phyloP scores from a whole-genome alignment of 2,329 filamentous ascomycete genomes.

The Metarhizium humberi region DNA sequence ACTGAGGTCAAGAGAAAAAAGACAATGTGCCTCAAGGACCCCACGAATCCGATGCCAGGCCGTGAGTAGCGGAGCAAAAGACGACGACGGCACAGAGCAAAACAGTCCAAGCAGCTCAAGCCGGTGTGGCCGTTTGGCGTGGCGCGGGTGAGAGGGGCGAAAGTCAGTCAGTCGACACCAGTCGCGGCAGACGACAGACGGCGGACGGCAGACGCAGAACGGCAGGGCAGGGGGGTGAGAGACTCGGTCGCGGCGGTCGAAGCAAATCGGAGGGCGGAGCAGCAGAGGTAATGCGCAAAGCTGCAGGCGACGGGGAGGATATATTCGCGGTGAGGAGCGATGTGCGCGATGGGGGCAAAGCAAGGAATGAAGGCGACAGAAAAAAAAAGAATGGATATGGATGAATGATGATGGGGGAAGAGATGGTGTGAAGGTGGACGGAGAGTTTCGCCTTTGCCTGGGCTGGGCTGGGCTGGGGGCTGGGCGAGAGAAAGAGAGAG shows the following conservation, averaged over 20 bases:
- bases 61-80: not conserved
- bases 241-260: slow-evolving; percentile 6
- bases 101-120: slow-evolving; percentile 13
- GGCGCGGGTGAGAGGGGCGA: slow-evolving; percentile 15
- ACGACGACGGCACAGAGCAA: not conserved
- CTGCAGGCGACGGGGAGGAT: not conserved
- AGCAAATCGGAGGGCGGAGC: slow-evolving; percentile 3
- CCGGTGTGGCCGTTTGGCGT: slow-evolving; percentile 19
- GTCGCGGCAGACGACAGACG: slow-evolving; percentile 1
- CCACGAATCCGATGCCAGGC: not conserved
- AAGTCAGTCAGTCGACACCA: slow-evolving; percentile 4
- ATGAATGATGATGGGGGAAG: slow-evolving; percentile 7
- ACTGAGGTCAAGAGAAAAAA: slow-evolving; percentile 8
- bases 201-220: not conserved
- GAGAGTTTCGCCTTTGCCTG: slow-evolving; percentile 4
- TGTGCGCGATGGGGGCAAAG: slow-evolving; percentile 1
- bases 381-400: slow-evolving; percentile 2
- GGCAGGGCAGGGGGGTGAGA: slow-evolving; percentile 3
- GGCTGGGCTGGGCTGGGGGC: slow-evolving; percentile 7
- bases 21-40: slow-evolving; percentile 5
- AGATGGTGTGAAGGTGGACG: slow-evolving; percentile 7
- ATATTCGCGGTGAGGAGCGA: not conserved
- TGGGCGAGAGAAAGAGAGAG: slow-evolving; percentile 6
- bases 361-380: not conserved
- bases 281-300: slow-evolving; percentile 5